Conservation (phyloP, 2,329 filamentous ascomycete genomes). For the Xylariales sp. region DNA sequence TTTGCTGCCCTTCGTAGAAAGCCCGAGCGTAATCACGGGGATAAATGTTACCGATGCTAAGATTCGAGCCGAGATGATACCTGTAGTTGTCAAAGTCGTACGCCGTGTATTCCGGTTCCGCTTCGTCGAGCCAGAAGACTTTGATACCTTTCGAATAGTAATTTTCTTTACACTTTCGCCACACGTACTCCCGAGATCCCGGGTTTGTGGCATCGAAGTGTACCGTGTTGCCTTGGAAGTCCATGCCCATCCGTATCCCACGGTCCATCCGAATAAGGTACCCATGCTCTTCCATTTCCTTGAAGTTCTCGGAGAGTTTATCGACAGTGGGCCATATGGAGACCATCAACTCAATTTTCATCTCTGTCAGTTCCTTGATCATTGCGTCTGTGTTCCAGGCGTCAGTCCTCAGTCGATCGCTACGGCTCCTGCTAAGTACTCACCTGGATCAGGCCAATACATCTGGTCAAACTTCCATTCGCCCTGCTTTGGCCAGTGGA, state of each 20-base stretch:
- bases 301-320: constrained; percentile 51
- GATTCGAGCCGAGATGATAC: constrained; percentile 50
- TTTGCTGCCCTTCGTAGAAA: constrained; percentile 50
- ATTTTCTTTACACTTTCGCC: constrained; percentile 53
- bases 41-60: constrained; percentile 51
- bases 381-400: constrained; percentile 44
- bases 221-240: constrained; percentile 53
- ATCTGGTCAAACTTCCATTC: constrained; percentile 63
- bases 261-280: constrained; percentile 57
- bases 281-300: constrained; percentile 57
- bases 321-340: constrained; percentile 67
- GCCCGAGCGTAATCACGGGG: constrained; percentile 47
- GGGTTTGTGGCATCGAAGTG: constrained; percentile 64
- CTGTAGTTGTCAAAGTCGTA: constrained; percentile 66
- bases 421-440: constrained; percentile 11
- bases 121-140: constrained; percentile 66
- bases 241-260: constrained; percentile 53
- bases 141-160: constrained; percentile 60
- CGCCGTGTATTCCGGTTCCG: constrained; percentile 59
- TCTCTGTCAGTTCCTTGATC: constrained; percentile 53
- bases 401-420: background rate
- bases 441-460: constrained; percentile 61
- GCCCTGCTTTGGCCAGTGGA: constrained; percentile 63
- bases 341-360: constrained; percentile 63
- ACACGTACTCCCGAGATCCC: constrained; percentile 52